A percentile compares a stretch with the other conserved stretches of the same genome.
These are phyloP conservation scores for Bacidia gigantensis DNA, from an alignment of 495 filamentous ascomycete species.

Conservation along the genomic window DNA sequence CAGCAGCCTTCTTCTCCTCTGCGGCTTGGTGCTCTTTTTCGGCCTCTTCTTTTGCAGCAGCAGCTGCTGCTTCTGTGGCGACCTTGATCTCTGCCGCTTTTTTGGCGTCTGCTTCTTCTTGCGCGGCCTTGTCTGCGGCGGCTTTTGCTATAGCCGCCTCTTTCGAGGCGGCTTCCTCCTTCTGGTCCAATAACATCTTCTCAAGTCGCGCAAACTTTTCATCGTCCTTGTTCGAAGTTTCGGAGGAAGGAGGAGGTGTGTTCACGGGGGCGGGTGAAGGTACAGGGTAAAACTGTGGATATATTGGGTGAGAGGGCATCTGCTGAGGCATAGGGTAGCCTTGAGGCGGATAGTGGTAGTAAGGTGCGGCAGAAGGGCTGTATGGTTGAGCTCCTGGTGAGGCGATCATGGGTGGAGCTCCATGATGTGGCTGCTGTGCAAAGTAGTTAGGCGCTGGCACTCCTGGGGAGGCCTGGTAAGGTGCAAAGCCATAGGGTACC, in stretches of 20 bases:
- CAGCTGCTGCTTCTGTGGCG: conserved; percentile 29
- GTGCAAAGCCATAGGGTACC: conserved; percentile 29
- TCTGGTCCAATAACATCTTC: conserved; percentile 37
- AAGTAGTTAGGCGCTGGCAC: conserved; percentile 27
- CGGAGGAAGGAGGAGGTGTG: conserved; percentile 17
- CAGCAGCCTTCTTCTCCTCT: conserved; percentile 19
- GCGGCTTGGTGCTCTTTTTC: conserved; percentile 23
- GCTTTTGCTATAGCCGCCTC: conserved; percentile 30
- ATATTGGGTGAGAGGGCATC: conserved; percentile 23
- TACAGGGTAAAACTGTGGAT: conserved; percentile 25
- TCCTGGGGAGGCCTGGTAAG: conserved; percentile 26
- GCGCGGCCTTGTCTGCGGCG: conserved; percentile 26
- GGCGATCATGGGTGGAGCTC: conserved; percentile 34
- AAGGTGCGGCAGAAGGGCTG: conserved; percentile 23
- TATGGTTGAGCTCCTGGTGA: conserved; percentile 17
- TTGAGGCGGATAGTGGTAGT: conserved; percentile 29
- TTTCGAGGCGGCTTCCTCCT: conserved; percentile 31
- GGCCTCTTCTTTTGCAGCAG: conserved; percentile 20
- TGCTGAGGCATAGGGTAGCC: conserved; percentile 30
- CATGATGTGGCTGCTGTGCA: conserved; percentile 18
- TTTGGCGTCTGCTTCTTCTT: conserved; percentile 38
- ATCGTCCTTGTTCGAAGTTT: conserved; percentile 29
- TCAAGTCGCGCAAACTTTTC: conserved; percentile 36
- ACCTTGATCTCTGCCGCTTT: conserved; percentile 36
- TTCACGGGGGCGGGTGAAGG: conserved; percentile 21